Percentiles rank a stretch among this genome's conserved stretches.
These are phyloP conservation scores for Monosporozyma unispora DNA, from an alignment of 805 yeast species.

Conservation along the genomic window DNA sequence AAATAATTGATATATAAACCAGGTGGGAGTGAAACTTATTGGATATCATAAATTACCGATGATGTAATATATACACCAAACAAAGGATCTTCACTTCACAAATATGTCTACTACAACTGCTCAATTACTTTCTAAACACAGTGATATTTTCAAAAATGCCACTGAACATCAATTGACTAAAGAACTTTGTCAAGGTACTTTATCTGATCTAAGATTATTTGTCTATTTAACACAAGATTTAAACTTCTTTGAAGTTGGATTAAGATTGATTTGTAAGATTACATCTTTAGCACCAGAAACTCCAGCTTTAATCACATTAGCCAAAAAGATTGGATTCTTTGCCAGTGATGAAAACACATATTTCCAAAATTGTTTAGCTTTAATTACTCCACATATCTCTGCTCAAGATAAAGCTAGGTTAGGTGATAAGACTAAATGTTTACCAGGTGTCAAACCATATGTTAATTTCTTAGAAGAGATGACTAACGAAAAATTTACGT, in stretches of 20 bases:
- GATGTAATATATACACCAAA: no score
- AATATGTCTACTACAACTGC: slow-evolving; percentile 9
- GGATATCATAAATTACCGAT: no score
- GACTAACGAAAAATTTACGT: slow-evolving; percentile 25
- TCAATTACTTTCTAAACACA: slow-evolving; percentile 19
- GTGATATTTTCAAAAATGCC: slow-evolving; percentile 23
- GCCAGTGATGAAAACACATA: slow-evolving; percentile 42
- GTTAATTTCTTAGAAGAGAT: slow-evolving; percentile 30
- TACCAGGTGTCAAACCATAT: slow-evolving; percentile 33
- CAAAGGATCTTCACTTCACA: no score
- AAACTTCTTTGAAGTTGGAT: slow-evolving; percentile 37
- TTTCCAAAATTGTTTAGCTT: slow-evolving; percentile 30
- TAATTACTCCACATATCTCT: slow-evolving; percentile 14
- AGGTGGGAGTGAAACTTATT: no score
- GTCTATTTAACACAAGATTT: slow-evolving; percentile 43
- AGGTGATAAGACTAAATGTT: slow-evolving; percentile 1
- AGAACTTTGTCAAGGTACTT: slow-evolving; percentile 39
- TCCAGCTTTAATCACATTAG: slow-evolving; percentile 32
- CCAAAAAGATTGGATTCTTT: slow-evolving; percentile 44
- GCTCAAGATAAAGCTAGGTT: slow-evolving; percentile 13
- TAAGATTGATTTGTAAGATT: slow-evolving; percentile 37
- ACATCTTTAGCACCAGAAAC: slow-evolving; percentile 37
- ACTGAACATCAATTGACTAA: slow-evolving; percentile 35
- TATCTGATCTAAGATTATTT: slow-evolving; percentile 35
- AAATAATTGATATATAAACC: not conserved